Evolutionary conservation across 2,329 filamentous ascomycete species (phyloP), one percentile per base, ranked within the genome.

Genomic region (Fusarium goolgardi): DNA sequence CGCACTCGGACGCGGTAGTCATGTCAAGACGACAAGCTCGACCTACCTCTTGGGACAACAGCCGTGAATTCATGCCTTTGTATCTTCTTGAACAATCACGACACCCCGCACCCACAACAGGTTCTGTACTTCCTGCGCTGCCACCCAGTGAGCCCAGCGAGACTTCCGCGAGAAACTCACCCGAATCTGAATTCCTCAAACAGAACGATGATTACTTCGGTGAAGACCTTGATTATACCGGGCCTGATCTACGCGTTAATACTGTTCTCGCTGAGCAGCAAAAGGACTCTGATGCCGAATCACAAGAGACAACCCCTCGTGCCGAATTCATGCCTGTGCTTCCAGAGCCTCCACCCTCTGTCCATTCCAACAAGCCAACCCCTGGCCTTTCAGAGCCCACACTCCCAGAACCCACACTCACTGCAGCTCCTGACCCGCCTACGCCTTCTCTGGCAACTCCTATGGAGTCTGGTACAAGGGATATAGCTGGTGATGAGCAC

Each of bases 21-120:
- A 65, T 60, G 49, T 61, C 77, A 16, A 83, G 80, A 69, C 77
- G 79, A 50, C 75, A 79, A 41, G 73, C 82, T 23, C 82, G 88
- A 7, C 86, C 86, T 15, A 87, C 81, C 15, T 89, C 86, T 1
- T 90, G 87, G 87, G 87, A 89, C 44, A 86, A 80, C 67, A 85
- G 84, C 20, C 86, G 86, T 55, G 93, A 96, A 75, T 90, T 94
- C 73, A 90, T 91, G 70, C 94, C 94, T 0, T 81, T 97, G 11
- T 95, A 92, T 78, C 88, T 97, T 23, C 87, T 97, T 9, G 92
- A 96, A 77, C 88, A 81, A 67, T 81, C 81, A 5, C 80, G 82
- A 11, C 79, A 81, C 41, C 77, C 77, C 43, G 73, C 78, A 8
- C 70, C 72, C 5, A 75, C 78, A 29, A 71, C 75, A 23, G 68